These are phyloP conservation scores for Trichomonas gallinae DNA, from an alignment of 208 protist genomes.

Conservation along the genomic window DNA sequence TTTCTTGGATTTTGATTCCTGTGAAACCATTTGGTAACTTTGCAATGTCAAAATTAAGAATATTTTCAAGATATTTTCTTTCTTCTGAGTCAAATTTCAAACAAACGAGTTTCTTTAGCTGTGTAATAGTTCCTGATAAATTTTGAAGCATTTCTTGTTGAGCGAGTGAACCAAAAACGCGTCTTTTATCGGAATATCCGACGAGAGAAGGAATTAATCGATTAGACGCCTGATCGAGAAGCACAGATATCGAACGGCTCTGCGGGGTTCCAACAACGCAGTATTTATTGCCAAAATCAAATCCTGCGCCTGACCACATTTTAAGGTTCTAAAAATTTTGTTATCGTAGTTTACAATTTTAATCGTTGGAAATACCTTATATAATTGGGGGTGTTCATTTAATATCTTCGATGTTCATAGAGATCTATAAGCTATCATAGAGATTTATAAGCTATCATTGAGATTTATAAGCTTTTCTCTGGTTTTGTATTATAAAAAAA, in stretches of 20 bases:
- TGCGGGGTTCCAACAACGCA: conserved; percentile 27
- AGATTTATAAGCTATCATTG: too few species aligned
- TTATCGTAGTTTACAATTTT: too few species aligned
- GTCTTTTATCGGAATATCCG: conserved; percentile 21
- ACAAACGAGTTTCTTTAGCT: conserved; percentile 30
- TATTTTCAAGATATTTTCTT: not conserved
- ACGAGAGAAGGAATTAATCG: conserved; percentile 30
- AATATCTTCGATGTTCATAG: too few species aligned
- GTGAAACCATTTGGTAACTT: conserved; percentile 12
- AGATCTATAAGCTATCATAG: too few species aligned
- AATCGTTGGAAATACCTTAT: too few species aligned
- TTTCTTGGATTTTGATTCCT: conserved; percentile 27
- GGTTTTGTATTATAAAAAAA: too few species aligned
- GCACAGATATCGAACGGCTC: not conserved
- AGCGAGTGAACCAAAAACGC: conserved; percentile 10
- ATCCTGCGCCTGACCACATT: conserved; percentile 29
- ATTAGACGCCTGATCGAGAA: conserved; percentile 30
- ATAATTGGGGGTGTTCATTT: too few species aligned
- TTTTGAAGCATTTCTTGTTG: conserved; percentile 21
- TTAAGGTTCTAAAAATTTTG: too few species aligned
- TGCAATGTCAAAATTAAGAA: not conserved
- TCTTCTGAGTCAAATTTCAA: conserved; percentile 25
- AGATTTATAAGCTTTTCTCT: too few species aligned
- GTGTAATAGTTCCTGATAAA: conserved; percentile 21
- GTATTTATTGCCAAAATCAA: conserved; percentile 35